Evolutionary conservation across 1,284 basidiomycete species (phyloP), one percentile per base, ranked within the genome.

Genomic region (Pterulicium gracile): DNA sequence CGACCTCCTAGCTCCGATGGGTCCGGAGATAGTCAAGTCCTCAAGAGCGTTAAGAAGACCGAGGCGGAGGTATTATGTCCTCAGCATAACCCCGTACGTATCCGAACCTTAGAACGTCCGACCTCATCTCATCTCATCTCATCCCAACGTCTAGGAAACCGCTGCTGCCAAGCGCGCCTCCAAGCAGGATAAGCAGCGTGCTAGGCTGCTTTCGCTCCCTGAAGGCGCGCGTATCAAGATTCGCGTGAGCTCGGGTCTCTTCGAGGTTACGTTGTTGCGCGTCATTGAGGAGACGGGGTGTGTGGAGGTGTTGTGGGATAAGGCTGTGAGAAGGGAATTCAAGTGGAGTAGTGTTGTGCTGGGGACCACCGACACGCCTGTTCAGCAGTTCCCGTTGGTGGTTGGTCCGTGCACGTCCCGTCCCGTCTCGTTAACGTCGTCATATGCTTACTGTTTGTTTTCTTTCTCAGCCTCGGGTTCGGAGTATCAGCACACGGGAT

Each of bases 271-370:
- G 5, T 66, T 90, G 34, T 58, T 88, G 10, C 70, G 77, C 43
- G 78, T 88, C 15, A 65, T 84, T 34, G 81, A 86, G 51, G 79
- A 79, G 50, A 72, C 68, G 1, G 68, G 73, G 44, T 77, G 76
- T 7, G 78, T 91, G 1, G 79, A 86, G 55, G 87, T 92, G n/a
- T 60, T 85, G 1, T 88, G 86, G 83, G 85, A 87, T 55, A 69
- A 77, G 23, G 81, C 72, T 5, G 52, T 75, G 32, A 81, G 76
- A 61, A 69, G 75, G 47, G 83, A 86, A 57, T 85, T 88, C 58
- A 87, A 84, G 58, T 88, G 85, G 85, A 75, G 77, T 17, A 81
- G 77, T 54, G 75, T 88, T 15, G 70, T 88, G 14, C 82, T 84
- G 49, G 82, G 81, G 21, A 73, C 63, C 44, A 76, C 72, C 1